Percentiles rank a stretch among this genome's conserved stretches.
phyloP scores from a whole-genome alignment of 1,284 basidiomycete genomes.

The Amylostereum areolatum region DNA sequence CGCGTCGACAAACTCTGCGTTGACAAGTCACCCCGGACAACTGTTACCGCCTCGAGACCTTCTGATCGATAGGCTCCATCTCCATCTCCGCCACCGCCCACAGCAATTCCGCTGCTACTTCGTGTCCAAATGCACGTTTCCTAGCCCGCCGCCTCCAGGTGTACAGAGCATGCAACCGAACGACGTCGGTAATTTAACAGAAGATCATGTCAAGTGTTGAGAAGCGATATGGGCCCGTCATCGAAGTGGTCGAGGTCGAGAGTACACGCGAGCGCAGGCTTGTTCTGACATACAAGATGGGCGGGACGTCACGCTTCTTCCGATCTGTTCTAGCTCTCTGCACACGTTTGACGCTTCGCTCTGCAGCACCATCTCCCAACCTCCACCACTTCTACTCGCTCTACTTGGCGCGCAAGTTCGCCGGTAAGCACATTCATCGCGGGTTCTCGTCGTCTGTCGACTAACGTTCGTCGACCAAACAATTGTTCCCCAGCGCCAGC shows the following conservation, averaged over 20 bases:
- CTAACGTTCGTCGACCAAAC: conserved; percentile 25
- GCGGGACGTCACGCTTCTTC: conserved; percentile 83
- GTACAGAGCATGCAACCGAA: conserved; percentile 87
- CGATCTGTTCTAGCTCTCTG: too few species aligned
- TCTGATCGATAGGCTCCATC: conserved; percentile 87
- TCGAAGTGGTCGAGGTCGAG: conserved; percentile 95
- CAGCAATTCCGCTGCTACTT: conserved; percentile 99
- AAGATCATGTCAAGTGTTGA: conserved; percentile 86
- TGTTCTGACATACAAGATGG: conserved; percentile 97
- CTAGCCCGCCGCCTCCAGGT: conserved; percentile 44
- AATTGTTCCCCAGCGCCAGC: conserved; percentile 96
- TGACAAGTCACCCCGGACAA: conserved; percentile 74
- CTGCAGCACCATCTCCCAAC: too few species aligned
- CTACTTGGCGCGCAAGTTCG: conserved; percentile 92
- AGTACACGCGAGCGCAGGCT: conserved; percentile 84
- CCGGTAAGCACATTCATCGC: conserved; percentile 44
- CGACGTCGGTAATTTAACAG: conserved; percentile 96
- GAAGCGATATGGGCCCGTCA: conserved; percentile 80
- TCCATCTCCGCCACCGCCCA: conserved; percentile 79
- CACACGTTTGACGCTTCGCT: too few species aligned
- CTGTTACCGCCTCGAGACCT: conserved; percentile 94
- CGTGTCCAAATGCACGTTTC: conserved; percentile 87
- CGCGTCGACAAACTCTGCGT: conserved; percentile 92
- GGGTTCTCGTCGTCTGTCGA: not conserved
- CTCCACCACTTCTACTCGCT: conserved; percentile 97